Evolutionary conservation across 495 filamentous ascomycete species (phyloP), one percentile per base, ranked within the genome.

Genomic region (Cercophora newfieldiana): DNA sequence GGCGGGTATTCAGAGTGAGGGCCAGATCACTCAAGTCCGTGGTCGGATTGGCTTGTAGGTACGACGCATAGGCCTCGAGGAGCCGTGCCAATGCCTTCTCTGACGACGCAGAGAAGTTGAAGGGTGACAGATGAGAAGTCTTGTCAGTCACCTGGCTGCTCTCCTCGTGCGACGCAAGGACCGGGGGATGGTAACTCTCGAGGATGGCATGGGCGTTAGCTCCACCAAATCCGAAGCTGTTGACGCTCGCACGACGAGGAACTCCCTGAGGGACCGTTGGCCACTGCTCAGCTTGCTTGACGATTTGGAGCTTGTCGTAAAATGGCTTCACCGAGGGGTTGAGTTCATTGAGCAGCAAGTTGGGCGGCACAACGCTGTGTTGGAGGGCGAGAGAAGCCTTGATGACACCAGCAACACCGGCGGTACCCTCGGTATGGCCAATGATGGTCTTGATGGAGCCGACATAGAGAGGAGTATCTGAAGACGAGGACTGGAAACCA

Each of bases 381-480:
- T 89, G 83, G 12, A 89, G 71, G 55, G 82, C 61, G 14, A 67
- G 60, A 16, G 80, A 72, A 0, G 79, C 76, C 61, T 88, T 88
- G 25, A 88, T 77, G 0, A 88, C 61, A 0, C 79, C 80, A 14
- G 82, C 78, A 16, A 89, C 67, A 0, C 86, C 86, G 49, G 76
- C 78, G 1, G 78, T 71, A 1, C 77, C 84, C 71, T 88, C 86
- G 1, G 79, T 63, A 68, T 89, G 86, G 0, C 86, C 84, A 29
- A 87, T 79, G 63, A 85, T 83, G 0, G 79, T 75, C 63, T 88
- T 88, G 0, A 87, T 71, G 0, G 83, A 83, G 1, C 85, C 59
- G 22, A 53, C 26, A n/a, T 65, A 71, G 49, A 67, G 69, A 4
- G 72, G 72, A 1, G 25, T 8, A 10, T 37, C 19, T 26, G 47